These are phyloP conservation scores for Polyporus tsugae DNA, from an alignment of 1,284 basidiomycete genomes.

Conservation along the genomic window DNA sequence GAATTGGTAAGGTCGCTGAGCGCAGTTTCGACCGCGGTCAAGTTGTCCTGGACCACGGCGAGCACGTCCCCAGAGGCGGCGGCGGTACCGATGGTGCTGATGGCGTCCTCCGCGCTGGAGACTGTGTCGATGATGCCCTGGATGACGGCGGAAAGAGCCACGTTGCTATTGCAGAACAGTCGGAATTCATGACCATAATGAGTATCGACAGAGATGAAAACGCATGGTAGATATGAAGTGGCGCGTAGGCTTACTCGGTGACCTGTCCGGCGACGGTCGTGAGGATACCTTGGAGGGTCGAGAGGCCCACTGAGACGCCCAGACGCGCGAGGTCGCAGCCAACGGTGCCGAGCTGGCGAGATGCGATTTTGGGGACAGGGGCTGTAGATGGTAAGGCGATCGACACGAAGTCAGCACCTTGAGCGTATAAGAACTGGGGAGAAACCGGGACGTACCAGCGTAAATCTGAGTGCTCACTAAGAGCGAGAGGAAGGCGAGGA, in stretches of 20 bases:
- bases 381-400: constrained; percentile 6
- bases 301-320: constrained; percentile 42
- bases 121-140: constrained; percentile 41
- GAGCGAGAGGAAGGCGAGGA: constrained; percentile 28
- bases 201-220: neutral
- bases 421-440: neutral
- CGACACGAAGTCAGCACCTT: neutral
- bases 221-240: neutral
- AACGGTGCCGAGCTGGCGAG: constrained; percentile 44
- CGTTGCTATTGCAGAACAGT: constrained; percentile 37
- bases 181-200: neutral
- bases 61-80: constrained; percentile 44
- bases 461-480: constrained; percentile 26
- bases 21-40: constrained; percentile 43
- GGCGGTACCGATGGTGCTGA: constrained; percentile 44
- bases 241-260: constrained; percentile 25
- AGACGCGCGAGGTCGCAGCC: constrained; percentile 47
- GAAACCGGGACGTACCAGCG: constrained; percentile 16
- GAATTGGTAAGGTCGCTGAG: constrained; percentile 41
- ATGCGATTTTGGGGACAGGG: constrained; percentile 21
- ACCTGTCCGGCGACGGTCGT: constrained; percentile 33
- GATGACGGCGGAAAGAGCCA: constrained; percentile 35
- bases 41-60: constrained; percentile 44
- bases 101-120: constrained; percentile 42
- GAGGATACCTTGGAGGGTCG: constrained; percentile 41